These are phyloP conservation scores for Pulveroboletus sp. DNA, from an alignment of 768 basidiomycete genomes.

Conservation along the genomic window DNA sequence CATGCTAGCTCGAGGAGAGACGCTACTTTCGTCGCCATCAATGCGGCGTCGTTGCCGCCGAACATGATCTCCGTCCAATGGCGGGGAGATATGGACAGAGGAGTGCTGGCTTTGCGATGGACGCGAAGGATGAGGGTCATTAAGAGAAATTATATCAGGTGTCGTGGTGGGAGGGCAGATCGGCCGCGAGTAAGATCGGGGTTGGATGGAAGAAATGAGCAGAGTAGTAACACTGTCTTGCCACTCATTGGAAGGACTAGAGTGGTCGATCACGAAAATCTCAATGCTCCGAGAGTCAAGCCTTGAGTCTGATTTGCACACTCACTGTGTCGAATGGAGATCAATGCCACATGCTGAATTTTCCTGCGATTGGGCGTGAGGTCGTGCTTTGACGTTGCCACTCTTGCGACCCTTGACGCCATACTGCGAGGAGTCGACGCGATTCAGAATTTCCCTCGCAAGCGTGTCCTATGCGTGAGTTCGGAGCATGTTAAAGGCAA, in stretches of 20 bases:
- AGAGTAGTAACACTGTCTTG: conserved; percentile 56
- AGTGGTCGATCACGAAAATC: conserved; percentile 7
- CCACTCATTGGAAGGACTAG: conserved; percentile 79
- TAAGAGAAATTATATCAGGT: conserved; percentile 9
- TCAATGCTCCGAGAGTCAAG: not conserved
- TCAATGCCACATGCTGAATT: conserved; percentile 29
- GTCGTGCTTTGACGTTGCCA: conserved; percentile 31
- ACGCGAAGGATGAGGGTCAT: conserved; percentile 11
- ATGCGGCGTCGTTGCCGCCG: conserved; percentile 52
- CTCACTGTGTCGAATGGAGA: conserved; percentile 62
- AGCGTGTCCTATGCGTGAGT: conserved; percentile 57
- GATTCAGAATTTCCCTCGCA: conserved; percentile 73
- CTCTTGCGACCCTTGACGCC: conserved; percentile 67
- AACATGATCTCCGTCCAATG: conserved; percentile 28
- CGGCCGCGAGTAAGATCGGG: conserved; percentile 2
- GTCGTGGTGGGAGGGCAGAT: not conserved
- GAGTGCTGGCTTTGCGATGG: conserved; percentile 6
- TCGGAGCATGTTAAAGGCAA: not conserved
- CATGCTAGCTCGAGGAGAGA: conserved; percentile 14
- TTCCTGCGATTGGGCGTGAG: conserved; percentile 20
- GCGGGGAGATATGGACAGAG: conserved; percentile 10
- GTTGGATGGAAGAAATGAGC: conserved; percentile 21
- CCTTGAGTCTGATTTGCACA: conserved; percentile 5
- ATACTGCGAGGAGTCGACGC: conserved; percentile 79
- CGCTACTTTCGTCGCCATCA: conserved; percentile 12